Evolutionary conservation across 169 alveolate species (phyloP), one percentile per base, ranked within the genome.

Genomic region (Plasmodium relictum): DNA sequence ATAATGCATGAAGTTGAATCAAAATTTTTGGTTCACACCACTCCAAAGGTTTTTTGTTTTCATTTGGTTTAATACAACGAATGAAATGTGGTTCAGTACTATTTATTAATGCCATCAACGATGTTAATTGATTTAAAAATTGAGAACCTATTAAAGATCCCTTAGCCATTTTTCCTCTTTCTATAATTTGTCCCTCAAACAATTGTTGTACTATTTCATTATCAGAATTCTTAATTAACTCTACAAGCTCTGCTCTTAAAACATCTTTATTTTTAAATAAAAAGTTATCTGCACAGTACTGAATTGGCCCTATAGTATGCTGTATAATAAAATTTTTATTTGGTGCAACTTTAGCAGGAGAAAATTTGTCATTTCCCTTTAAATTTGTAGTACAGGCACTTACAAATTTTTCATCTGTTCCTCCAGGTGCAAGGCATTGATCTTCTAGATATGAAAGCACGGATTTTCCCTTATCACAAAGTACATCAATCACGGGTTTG

Each of bases 371-470:
- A 76, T 95, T 94, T 59, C 56, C 92, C 74, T 86, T 83, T 72
- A 94, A 76, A 66, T 89, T 78, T 70, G 90, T 44, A 88, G 88
- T 72, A 92, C 96, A 94, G 22, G 94, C 93, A 54, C 95, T 88
- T 37, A 96, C 96, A 22, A 97, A 94, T 74, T 97, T 96, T 85
- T 95, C 97, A 58, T 97, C 98, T 48, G 88, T 76, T 50, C 98
- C 98, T 6, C 97, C 98, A 41, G 98, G 98, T 26, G 97, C 98
- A 42, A 96, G 92, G 69, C 98, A 96, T 73, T 96, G 98, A 88
- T 96, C 98, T 86, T 96, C 98, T 48, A 96, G 88, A 37, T 94
- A 74, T 4, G 97, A 93, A 18, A 96, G 91, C 9, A 96, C 86
- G 4, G 98, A 96, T 66, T 88, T 89, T 6, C 95, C 93, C 61